Base-by-base conservation (phyloP, 148 eudicot genomes). In the Dianthus caryophyllus region DNA sequence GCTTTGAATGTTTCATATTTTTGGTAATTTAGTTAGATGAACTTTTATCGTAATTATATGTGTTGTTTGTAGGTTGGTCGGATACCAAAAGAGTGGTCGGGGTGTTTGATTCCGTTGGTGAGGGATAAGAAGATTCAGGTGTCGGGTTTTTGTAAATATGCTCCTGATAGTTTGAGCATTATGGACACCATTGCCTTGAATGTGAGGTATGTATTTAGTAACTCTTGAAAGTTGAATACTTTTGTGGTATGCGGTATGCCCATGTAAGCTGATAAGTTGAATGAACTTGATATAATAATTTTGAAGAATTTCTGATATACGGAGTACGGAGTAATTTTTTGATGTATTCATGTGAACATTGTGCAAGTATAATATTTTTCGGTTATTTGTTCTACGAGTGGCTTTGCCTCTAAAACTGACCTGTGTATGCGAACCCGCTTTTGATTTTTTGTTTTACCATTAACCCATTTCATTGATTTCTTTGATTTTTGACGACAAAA, bases 81-180 rank as follows among this genome's bases (percentile, higher is more conserved):
- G 47, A 88, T 94, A 54, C 99, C 99, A n/a, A 94, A 90, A 72
- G 99, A 90, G 76, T 94, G 99, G 99, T 80, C 89, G 0, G 77
- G 99, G 68, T 90, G 97, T 64, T 85, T 94, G 71, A 68, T 83
- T 74, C 96, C 96, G 0, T 85, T 90, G 55, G 90, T 94, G 74
- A 90, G 88, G 77, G 93, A 94, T 41, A 94, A 86, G 64, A 90
- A 86, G 84, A 80, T 90, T 61, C 79, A 61, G 24, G 56, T 90
- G 44, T 78, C 83, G 72, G 97, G 99, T 9, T 76, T 54, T 73
- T 90, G 97, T 79, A 85, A 88, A 81, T 84, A 75, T 61, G 86
- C 99, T 73, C 99, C 97, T 76, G 82, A 73, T 51, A 79, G 44
- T 41, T 70, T 94, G 86, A 71, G 96, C 43, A 86, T 94, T 63